Evolutionary conservation across 2,329 filamentous ascomycete species (phyloP), one percentile per base, ranked within the genome.

Genomic region (Teratosphaeria pseudoeucalypti): DNA sequence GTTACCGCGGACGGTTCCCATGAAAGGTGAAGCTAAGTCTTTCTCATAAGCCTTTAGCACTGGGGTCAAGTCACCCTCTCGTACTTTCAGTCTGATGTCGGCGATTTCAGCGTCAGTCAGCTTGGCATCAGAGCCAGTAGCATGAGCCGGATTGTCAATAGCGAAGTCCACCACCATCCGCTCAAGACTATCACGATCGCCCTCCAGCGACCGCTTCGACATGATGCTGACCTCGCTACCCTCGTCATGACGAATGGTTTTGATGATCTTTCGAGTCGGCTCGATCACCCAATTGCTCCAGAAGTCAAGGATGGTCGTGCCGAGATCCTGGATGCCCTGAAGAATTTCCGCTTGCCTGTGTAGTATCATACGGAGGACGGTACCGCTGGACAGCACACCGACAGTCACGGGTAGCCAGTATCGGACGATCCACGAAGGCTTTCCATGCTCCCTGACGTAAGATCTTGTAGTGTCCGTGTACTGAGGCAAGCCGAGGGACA

Each of bases 151-250:
- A 68, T 91, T 90, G 66, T 96, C 91, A 10, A 86, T 77, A 4
- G 92, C 89, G 76, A 99, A 99, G 66, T 97, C 94, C 43, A 99
- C 87, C 3, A 99, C 95, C 94, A 99, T 99, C 55, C 94, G 87
- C 73, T 99, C 92, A 34, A 99, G 78, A 70, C 91, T 96, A 58
- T 91, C 90, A 34, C 90, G 85, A 71, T 99, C 94, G 1, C 92
- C 91, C 71, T 88, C 86, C 26, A 99, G 81, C 65, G 91, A 96
- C 65, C 92, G 88, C 61, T 90, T 89, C 76, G 91, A 96, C 88
- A 99, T 94, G 65, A 99, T 89, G 53, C 92, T 94, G 64, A 99
- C 92, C 71, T 97, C 92, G 70, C 90, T 96, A 65, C 86, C 88
- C 67, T 89, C 85, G 68, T 97, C 90, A 72, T 97, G 94, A 5